Percentiles rank a stretch among this genome's conserved stretches.
phyloP scores from a whole-genome alignment of 139 green algal species.

The Desmodesmus armatus region DNA sequence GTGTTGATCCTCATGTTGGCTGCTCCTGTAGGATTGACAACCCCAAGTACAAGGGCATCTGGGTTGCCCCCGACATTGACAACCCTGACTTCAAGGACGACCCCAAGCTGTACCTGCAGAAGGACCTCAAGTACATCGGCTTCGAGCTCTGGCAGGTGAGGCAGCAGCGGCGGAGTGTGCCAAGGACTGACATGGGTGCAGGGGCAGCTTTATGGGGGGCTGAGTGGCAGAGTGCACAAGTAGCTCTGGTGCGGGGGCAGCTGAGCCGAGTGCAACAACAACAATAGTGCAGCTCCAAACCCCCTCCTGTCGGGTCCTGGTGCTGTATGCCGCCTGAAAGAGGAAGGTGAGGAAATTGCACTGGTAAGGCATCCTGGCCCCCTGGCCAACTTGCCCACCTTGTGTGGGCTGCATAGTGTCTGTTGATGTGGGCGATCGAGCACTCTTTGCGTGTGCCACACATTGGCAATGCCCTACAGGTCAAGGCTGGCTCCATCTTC shows the following conservation, averaged over 20 bases:
- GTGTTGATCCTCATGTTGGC: neutral
- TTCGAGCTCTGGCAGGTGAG: conserved; percentile 94
- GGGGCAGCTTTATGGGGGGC: no score
- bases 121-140: conserved; percentile 79
- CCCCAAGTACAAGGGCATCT: conserved; percentile 82
- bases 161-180: no score
- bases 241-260: neutral
- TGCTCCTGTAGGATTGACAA: conserved; percentile 62
- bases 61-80: conserved; percentile 84
- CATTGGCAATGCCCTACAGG: conserved; percentile 57
- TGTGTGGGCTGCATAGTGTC: neutral
- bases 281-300: no score
- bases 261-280: no score
- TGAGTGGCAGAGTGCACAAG: no score
- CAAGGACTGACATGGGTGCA: neutral
- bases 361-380: no score
- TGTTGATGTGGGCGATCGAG: neutral
- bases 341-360: no score
- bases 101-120: conserved; percentile 77
- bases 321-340: no score
- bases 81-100: conserved; percentile 89
- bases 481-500: conserved; percentile 92
- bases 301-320: no score
- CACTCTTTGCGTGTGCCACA: no score
- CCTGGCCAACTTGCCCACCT: no score